Percentiles rank a stretch among this genome's conserved stretches.
These are phyloP conservation scores for Myxozyma sirexii DNA, from an alignment of 805 yeast species.

Conservation along the genomic window DNA sequence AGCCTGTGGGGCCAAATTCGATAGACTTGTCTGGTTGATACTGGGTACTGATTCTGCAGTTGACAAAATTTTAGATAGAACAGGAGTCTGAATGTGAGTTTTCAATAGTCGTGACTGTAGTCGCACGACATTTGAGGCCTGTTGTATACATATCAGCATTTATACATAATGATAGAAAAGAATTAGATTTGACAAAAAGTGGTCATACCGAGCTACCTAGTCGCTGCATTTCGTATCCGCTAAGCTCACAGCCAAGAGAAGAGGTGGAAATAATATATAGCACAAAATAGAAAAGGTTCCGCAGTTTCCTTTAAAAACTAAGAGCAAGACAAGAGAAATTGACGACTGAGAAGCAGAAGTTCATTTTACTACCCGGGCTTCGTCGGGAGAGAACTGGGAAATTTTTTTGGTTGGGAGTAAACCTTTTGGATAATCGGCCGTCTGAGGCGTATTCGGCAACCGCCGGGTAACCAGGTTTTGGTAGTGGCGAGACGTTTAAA, in stretches of 20 bases:
- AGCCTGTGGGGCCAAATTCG: no score
- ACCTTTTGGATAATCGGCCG: background rate
- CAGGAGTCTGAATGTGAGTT: background rate
- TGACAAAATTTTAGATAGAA: background rate
- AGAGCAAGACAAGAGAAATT: background rate
- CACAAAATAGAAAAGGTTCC: background rate
- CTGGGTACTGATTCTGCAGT: background rate
- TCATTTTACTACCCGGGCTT: background rate
- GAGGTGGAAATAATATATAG: background rate
- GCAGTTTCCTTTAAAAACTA: background rate
- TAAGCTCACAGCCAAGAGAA: background rate
- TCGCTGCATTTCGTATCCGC: no score
- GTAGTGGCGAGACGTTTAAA: no score
- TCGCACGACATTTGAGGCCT: no score
- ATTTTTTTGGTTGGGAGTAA: conserved; percentile 12
- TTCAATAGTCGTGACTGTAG: no score
- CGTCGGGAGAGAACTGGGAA: background rate
- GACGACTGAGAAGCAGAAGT: background rate
- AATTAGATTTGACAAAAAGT: no score
- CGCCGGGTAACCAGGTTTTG: no score
- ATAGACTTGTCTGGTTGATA: no score
- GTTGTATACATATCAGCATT: no score
- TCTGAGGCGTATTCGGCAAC: no score
- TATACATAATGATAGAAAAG: no score
- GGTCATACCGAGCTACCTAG: no score